These are phyloP conservation scores for Endotrypanum monterogeii DNA, from an alignment of 208 protist genomes.

Conservation along the genomic window DNA sequence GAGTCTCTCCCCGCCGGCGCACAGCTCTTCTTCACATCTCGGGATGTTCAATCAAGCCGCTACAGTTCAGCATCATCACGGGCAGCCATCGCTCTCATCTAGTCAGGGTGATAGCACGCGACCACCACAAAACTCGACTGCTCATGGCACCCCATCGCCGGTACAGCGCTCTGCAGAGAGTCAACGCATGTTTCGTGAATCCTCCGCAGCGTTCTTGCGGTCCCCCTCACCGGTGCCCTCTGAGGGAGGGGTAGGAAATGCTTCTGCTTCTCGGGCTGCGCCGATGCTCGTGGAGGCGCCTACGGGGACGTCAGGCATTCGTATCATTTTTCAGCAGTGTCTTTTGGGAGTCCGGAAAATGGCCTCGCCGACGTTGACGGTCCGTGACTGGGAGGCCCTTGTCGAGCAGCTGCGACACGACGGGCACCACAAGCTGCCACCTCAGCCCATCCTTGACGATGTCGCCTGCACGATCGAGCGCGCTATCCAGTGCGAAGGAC, in stretches of 20 bases:
- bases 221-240: not conserved
- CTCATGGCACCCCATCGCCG: not conserved
- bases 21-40: not conserved
- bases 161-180: not conserved
- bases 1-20: not conserved
- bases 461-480: constrained; percentile 28
- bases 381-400: constrained; percentile 27
- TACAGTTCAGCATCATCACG: not conserved
- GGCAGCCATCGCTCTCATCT: not conserved
- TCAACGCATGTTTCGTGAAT: not conserved
- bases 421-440: constrained; percentile 33
- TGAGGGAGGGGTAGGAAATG: not conserved
- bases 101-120: not conserved
- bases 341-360: constrained; percentile 8
- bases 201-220: not conserved
- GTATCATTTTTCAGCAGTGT: constrained; percentile 19
- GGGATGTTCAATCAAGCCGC: no score
- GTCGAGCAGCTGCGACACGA: constrained; percentile 19
- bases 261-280: not conserved
- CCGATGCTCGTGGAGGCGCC: not conserved
- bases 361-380: constrained; percentile 18
- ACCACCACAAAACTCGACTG: not conserved
- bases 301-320: constrained; percentile 10
- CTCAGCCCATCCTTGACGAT: constrained; percentile 40
- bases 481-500: not conserved